These are phyloP conservation scores for Colletotrichum gloeosporioides DNA, from an alignment of 2,329 filamentous ascomycete genomes.

Conservation along the genomic window DNA sequence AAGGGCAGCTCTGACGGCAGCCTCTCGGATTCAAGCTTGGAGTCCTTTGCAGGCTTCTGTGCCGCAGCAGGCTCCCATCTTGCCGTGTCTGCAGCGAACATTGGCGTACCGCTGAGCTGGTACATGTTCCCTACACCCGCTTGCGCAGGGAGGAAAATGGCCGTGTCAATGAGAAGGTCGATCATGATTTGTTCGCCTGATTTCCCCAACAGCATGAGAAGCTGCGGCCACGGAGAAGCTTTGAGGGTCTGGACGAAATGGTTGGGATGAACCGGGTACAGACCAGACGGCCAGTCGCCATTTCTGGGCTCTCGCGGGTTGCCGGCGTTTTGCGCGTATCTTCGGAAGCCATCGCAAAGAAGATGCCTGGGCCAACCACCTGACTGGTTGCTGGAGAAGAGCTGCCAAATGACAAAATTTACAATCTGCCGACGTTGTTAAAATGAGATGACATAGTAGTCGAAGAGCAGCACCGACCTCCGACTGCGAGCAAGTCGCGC, in stretches of 20 bases:
- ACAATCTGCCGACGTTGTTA: slow-evolving; percentile 62
- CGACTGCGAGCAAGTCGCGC: slow-evolving; percentile 60
- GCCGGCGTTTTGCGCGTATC: slow-evolving; percentile 34
- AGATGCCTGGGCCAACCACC: slow-evolving; percentile 70
- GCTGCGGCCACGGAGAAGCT: slow-evolving; percentile 72
- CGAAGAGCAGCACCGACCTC: slow-evolving; percentile 54
- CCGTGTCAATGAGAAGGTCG: slow-evolving; percentile 76
- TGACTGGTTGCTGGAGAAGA: slow-evolving; percentile 67
- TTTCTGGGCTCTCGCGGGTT: slow-evolving; percentile 29
- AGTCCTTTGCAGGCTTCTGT: neutral
- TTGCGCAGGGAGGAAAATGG: slow-evolving; percentile 72
- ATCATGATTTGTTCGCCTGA: slow-evolving; percentile 81
- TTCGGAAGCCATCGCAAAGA: slow-evolving; percentile 83
- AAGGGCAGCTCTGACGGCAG: slow-evolving; percentile 70
- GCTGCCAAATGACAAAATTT: slow-evolving; percentile 77
- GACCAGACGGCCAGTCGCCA: slow-evolving; percentile 60
- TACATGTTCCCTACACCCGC: slow-evolving; percentile 69
- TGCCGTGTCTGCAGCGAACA: slow-evolving; percentile 41
- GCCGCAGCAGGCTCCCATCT: slow-evolving; percentile 26
- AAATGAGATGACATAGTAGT: neutral
- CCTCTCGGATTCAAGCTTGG: neutral
- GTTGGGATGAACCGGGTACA: slow-evolving; percentile 71
- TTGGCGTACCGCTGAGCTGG: slow-evolving; percentile 73
- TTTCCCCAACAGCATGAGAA: slow-evolving; percentile 76
- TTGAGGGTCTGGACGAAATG: slow-evolving; percentile 74